Percentiles rank a stretch among this genome's conserved stretches.
Evolutionary conservation across 306 rosid genomes (phyloP).

Genomic region (Lathyrus aphaca): DNA sequence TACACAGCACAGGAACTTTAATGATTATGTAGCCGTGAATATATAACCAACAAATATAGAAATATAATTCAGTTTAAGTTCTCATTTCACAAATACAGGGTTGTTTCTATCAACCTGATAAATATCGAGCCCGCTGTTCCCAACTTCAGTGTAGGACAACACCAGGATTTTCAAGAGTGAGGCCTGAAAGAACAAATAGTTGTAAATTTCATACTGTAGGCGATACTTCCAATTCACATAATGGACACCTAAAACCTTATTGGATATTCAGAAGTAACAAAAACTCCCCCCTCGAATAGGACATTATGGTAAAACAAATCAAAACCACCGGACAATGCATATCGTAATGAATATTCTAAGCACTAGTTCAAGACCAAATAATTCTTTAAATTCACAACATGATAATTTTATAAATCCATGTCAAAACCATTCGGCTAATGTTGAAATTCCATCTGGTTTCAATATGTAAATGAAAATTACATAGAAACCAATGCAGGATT

Average conservation of each 20-base stretch:
- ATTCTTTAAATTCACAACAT: conserved; percentile 13
- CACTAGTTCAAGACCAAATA: conserved; percentile 20
- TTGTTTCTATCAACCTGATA: conserved; percentile 68
- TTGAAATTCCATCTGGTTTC: neutral
- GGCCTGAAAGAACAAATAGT: conserved; percentile 60
- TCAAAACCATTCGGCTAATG: conserved; percentile 12
- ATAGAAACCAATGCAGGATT: no score
- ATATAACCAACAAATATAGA: conserved; percentile 22
- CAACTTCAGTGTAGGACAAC: conserved; percentile 88
- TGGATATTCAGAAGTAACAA: conserved; percentile 22
- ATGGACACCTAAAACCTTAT: conserved; percentile 34
- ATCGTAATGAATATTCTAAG: neutral
- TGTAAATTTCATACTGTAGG: conserved; percentile 22
- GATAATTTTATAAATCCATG: conserved; percentile 22
- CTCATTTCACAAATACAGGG: conserved; percentile 30
- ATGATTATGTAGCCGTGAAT: neutral
- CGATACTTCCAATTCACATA: conserved; percentile 28
- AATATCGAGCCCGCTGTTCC: conserved; percentile 73
- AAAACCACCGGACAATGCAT: neutral
- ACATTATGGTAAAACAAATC: conserved; percentile 14
- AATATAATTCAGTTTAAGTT: conserved; percentile 15
- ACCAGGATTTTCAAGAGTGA: conserved; percentile 76
- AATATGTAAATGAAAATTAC: no score
- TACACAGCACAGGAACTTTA: neutral
- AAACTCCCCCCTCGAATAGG: conserved; percentile 17